Conservation (phyloP, 306 rosid species). For the Castanea mollissima region DNA sequence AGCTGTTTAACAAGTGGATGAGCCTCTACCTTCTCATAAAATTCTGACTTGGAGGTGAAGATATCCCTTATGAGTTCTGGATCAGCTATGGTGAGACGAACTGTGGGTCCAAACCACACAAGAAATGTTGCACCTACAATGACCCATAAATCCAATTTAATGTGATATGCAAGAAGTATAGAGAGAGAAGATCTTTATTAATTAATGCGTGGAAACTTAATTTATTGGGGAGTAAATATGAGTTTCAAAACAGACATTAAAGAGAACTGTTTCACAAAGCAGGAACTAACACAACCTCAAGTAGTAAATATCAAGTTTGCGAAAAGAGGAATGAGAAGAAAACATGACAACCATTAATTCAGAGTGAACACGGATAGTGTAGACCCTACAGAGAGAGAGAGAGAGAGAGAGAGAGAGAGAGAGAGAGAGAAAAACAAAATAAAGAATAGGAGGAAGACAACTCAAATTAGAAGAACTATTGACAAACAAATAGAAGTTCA, state of each 20-base stretch:
- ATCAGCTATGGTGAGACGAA: constrained; percentile 75
- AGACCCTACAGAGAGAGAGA: constrained; percentile 60
- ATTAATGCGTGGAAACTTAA: neutral
- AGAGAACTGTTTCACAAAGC: constrained; percentile 23
- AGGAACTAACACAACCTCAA: constrained; percentile 31
- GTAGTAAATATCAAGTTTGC: constrained; percentile 45
- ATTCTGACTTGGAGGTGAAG: constrained; percentile 76
- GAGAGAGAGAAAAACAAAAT: constrained; percentile 26
- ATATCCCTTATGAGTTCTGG: constrained; percentile 90
- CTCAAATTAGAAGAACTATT: constrained; percentile 48
- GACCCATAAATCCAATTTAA: neutral
- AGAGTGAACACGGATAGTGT: constrained; percentile 62
- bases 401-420: constrained; percentile 20
- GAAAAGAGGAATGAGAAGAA: constrained; percentile 57
- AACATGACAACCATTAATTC: constrained; percentile 56
- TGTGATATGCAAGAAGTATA: neutral
- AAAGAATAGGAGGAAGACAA: constrained; percentile 59
- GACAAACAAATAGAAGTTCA: constrained; percentile 45
- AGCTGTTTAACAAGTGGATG: constrained; percentile 94
- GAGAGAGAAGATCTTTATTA: neutral
- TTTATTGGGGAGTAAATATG: neutral
- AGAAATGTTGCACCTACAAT: constrained; percentile 75
- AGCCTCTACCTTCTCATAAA: constrained; percentile 86
- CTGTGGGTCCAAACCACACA: constrained; percentile 95
- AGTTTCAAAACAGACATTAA: neutral